Percentiles rank a stretch among this genome's conserved stretches.
phyloP scores from a whole-genome alignment of 2,329 filamentous ascomycete genomes.

The Paecilomyces niveus region DNA sequence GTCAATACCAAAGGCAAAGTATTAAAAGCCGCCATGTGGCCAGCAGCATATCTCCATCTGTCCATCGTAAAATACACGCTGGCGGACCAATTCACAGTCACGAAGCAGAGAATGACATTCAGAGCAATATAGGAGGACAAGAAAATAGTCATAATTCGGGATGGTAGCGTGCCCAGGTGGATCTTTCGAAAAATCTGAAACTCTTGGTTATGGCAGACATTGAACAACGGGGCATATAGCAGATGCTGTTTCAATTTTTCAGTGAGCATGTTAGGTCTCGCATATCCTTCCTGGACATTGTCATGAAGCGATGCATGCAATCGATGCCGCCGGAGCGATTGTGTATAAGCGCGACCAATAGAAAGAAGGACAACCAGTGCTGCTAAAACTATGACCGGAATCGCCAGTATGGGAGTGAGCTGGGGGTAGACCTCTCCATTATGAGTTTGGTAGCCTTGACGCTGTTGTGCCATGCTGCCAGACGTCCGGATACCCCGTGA shows the following conservation, averaged over 20 bases:
- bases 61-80: constrained; percentile 22
- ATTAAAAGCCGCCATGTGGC: constrained; percentile 76
- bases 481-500: background rate
- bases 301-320: constrained; percentile 10
- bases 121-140: constrained; percentile 57
- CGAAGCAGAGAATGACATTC: constrained; percentile 64
- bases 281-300: constrained; percentile 15
- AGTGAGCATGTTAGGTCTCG: constrained; percentile 7
- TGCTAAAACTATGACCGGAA: constrained; percentile 12
- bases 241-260: constrained; percentile 32
- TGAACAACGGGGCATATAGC: constrained; percentile 57
- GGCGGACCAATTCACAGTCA: constrained; percentile 26
- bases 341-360: constrained; percentile 14
- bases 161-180: constrained; percentile 66
- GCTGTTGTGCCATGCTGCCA: background rate
- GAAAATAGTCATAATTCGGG: constrained; percentile 64
- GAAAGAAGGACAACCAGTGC: constrained; percentile 18
- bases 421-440: background rate
- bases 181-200: constrained; percentile 57
- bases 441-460: background rate
- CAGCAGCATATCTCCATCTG: constrained; percentile 68
- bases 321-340: constrained; percentile 17
- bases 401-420: background rate
- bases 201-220: constrained; percentile 66
- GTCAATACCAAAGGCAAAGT: constrained; percentile 81